Percentiles rank a stretch among this genome's conserved stretches.
Conservation (phyloP, 2,329 filamentous ascomycete species). For the Fusarium tricinctum region DNA sequence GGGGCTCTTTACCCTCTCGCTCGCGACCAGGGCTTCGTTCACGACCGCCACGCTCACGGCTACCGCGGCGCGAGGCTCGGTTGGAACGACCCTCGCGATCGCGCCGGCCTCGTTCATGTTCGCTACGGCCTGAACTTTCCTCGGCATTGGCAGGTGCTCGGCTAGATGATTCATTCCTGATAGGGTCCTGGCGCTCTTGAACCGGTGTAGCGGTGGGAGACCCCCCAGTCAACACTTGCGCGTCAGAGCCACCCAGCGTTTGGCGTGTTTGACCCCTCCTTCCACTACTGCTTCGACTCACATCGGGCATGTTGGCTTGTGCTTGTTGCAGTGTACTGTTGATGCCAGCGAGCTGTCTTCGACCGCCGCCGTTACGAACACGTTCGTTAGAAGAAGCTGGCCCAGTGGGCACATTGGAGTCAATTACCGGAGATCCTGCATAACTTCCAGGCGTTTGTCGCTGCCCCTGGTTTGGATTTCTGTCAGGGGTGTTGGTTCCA, state of each 20-base stretch:
- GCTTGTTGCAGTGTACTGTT: slow-evolving; percentile 70
- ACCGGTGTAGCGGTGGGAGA: slow-evolving; percentile 65
- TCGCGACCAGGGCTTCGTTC: slow-evolving; percentile 65
- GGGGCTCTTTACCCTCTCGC: slow-evolving; percentile 61
- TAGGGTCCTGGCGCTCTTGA: slow-evolving; percentile 63
- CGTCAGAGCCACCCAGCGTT: slow-evolving; percentile 67
- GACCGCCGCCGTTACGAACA: slow-evolving; percentile 56
- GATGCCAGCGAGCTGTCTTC: slow-evolving; percentile 71
- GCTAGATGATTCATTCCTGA: slow-evolving; percentile 56
- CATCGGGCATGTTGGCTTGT: slow-evolving; percentile 59
- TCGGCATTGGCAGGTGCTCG: slow-evolving; percentile 53
- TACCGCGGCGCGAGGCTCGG: slow-evolving; percentile 62
- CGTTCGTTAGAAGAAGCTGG: slow-evolving; percentile 57
- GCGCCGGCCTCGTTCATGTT: slow-evolving; percentile 61
- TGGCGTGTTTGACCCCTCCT: slow-evolving; percentile 56
- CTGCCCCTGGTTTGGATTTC: slow-evolving; percentile 44
- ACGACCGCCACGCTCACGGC: slow-evolving; percentile 65
- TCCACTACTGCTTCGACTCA: slow-evolving; percentile 54
- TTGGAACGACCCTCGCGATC: slow-evolving; percentile 59
- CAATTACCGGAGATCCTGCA: slow-evolving; percentile 44
- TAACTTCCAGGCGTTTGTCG: slow-evolving; percentile 47
- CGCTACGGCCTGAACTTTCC: slow-evolving; percentile 48
- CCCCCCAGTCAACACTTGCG: slow-evolving; percentile 68
- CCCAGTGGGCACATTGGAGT: slow-evolving; percentile 54
- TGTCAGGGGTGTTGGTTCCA: slow-evolving; percentile 52